Conservation (phyloP, 2,329 filamentous ascomycete genomes). For the Lasiodiplodia hormozganensis region DNA sequence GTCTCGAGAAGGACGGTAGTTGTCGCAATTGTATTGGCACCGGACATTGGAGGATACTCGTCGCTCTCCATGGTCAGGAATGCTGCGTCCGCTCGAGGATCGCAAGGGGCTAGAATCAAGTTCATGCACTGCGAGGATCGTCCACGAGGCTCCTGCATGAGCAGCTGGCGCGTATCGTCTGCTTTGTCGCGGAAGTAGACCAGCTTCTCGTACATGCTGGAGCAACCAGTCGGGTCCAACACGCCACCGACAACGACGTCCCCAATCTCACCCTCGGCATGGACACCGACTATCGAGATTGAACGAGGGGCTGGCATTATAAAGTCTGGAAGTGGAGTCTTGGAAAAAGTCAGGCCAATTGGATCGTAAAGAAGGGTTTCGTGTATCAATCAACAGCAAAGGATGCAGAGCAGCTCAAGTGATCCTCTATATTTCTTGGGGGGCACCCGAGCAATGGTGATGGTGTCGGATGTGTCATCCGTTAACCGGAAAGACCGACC, state of each 20-base stretch:
- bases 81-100: conserved; percentile 53
- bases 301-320: neutral
- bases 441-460: too few relatives aligned
- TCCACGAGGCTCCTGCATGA: conserved; percentile 57
- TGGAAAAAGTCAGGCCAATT: too few relatives aligned
- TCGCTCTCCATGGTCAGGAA: conserved; percentile 57
- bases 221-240: conserved; percentile 48
- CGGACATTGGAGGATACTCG: conserved; percentile 56
- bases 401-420: too few relatives aligned
- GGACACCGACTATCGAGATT: conserved; percentile 40
- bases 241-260: conserved; percentile 60
- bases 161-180: conserved; percentile 51
- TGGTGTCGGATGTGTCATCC: too few relatives aligned
- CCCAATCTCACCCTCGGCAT: conserved; percentile 54
- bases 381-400: too few relatives aligned
- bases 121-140: conserved; percentile 51
- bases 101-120: conserved; percentile 52
- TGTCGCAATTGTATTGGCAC: conserved; percentile 54
- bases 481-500: too few relatives aligned
- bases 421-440: too few relatives aligned
- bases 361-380: neutral
- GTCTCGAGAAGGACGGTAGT: conserved; percentile 56
- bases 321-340: neutral
- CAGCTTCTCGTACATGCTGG: conserved; percentile 59
- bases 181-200: conserved; percentile 50